Evolutionary conservation across 2,329 filamentous ascomycete genomes (phyloP), one percentile per base, ranked within the genome.

Genomic region (Fusarium beomiforme): DNA sequence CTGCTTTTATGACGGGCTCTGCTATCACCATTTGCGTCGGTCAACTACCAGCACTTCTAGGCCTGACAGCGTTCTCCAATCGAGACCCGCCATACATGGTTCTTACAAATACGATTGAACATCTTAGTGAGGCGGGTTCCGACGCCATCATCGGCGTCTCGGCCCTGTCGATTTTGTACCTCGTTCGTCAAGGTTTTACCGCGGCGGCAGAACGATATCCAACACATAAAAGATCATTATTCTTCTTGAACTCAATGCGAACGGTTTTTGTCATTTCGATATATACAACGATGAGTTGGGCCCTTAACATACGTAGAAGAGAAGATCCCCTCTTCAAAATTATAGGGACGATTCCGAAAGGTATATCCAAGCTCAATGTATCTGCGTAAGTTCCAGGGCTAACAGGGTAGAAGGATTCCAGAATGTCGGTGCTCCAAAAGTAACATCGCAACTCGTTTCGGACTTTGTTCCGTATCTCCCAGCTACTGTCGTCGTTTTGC

Each of bases 1-100:
- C 93, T 0, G 94, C 96, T 5, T 98, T 97, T 84, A 98, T 98
- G 93, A 98, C 96, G 0, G 95, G 95, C 5, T 97, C 95, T 8
- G 94, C 95, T 58, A 88, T 99, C 80, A 97, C 89, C 76, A 98
- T 99, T 78, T 90, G 89, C 19, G 88, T 90, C 26, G 95, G 96
- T 36, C 96, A 99, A 80, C 86, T 98, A 8, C 92, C 93, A 2
- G 87, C 88, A 4, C 83, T 98, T 80, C 88, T 99, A 83, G 96
- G 96, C 10, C 91, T 97, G 77, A 86, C 85, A 2, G 88, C 88
- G 24, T 90, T 96, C 80, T 89, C 91, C 69, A 97, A 90, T 17
- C 87, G 94, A 73, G 94, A 88, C 19, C 82, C 93, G 1, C 94
- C 96, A 0, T 98, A 97, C 78, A 80, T 84, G 74, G 93, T 97